phyloP scores from a whole-genome alignment of 371 early-diverging fungal genomes.

The Coemansia linderi region DNA sequence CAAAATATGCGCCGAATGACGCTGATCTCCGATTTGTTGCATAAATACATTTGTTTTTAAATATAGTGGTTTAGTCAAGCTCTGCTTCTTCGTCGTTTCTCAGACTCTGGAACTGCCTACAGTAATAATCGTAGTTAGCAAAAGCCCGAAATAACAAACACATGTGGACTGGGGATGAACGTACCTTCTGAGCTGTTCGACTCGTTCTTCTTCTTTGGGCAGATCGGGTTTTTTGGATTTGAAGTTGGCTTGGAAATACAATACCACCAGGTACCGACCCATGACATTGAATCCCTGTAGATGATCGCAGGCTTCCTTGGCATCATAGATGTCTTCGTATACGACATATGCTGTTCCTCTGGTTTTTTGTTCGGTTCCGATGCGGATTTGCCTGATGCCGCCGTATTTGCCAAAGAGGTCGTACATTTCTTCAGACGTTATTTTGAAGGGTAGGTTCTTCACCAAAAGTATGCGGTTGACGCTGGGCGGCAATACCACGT shows the following conservation, averaged over 20 bases:
- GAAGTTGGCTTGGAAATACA: slow-evolving; percentile 87
- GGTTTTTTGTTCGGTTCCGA: slow-evolving; percentile 85
- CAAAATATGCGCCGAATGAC: slow-evolving; percentile 58
- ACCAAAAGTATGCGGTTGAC: slow-evolving; percentile 91
- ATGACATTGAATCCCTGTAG: slow-evolving; percentile 93
- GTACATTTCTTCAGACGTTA: slow-evolving; percentile 92
- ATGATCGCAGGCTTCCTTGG: slow-evolving; percentile 95
- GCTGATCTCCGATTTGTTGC: slow-evolving; percentile 37
- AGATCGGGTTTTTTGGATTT: slow-evolving; percentile 80
- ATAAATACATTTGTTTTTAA: not conserved
- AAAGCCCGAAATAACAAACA: not conserved
- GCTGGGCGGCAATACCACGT: slow-evolving; percentile 75
- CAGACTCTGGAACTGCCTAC: slow-evolving; percentile 43
- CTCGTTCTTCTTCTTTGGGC: slow-evolving; percentile 82
- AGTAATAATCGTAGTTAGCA: not conserved
- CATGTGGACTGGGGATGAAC: slow-evolving; percentile 9
- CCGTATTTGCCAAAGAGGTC: slow-evolving; percentile 98
- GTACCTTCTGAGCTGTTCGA: slow-evolving; percentile 78
- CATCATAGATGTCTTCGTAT: slow-evolving; percentile 97
- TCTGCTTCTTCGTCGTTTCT: slow-evolving; percentile 31
- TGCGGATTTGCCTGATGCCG: slow-evolving; percentile 90
- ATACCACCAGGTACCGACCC: slow-evolving; percentile 92
- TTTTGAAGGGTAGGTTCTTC: slow-evolving; percentile 93
- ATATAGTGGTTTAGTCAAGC: slow-evolving; percentile 5
- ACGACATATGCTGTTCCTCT: slow-evolving; percentile 94